These are phyloP conservation scores for Phaeolepiota aurea DNA, from an alignment of 768 basidiomycete species.

Conservation along the genomic window DNA sequence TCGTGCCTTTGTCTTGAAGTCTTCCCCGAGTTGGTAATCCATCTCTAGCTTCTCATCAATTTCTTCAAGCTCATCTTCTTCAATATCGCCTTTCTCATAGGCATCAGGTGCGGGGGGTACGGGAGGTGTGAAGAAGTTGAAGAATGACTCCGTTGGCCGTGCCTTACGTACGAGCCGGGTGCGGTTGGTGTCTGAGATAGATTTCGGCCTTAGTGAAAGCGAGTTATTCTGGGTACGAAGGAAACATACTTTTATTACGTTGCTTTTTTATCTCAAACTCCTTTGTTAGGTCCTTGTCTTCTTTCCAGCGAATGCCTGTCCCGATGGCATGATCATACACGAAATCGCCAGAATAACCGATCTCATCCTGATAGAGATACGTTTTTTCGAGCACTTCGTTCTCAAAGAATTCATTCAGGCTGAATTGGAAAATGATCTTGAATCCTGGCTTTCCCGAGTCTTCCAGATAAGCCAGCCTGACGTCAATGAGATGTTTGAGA, in stretches of 20 bases:
- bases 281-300: slow-evolving; percentile 95
- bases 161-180: slow-evolving; percentile 82
- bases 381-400: slow-evolving; percentile 84
- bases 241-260: slow-evolving; percentile 85
- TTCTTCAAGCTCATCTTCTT: slow-evolving; percentile 81
- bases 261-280: slow-evolving; percentile 99
- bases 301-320: slow-evolving; percentile 95
- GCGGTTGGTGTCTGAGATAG: slow-evolving; percentile 67
- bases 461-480: slow-evolving; percentile 70
- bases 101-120: slow-evolving; percentile 59
- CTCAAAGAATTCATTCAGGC: slow-evolving; percentile 80
- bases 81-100: slow-evolving; percentile 64
- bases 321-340: slow-evolving; percentile 93
- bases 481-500: slow-evolving; percentile 74
- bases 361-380: slow-evolving; percentile 87
- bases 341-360: slow-evolving; percentile 95
- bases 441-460: slow-evolving; percentile 71
- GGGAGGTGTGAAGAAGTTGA: slow-evolving; percentile 95
- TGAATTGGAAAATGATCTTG: slow-evolving; percentile 81
- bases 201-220: no score
- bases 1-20: slow-evolving; percentile 88
- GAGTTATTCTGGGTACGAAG: slow-evolving; percentile 4
- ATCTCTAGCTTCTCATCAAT: slow-evolving; percentile 90
- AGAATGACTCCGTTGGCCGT: slow-evolving; percentile 90
- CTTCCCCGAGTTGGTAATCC: slow-evolving; percentile 98